Percentiles rank a stretch among this genome's conserved stretches.
phyloP scores from a whole-genome alignment of 352 stramenopile species.

The Pythium biforme region DNA sequence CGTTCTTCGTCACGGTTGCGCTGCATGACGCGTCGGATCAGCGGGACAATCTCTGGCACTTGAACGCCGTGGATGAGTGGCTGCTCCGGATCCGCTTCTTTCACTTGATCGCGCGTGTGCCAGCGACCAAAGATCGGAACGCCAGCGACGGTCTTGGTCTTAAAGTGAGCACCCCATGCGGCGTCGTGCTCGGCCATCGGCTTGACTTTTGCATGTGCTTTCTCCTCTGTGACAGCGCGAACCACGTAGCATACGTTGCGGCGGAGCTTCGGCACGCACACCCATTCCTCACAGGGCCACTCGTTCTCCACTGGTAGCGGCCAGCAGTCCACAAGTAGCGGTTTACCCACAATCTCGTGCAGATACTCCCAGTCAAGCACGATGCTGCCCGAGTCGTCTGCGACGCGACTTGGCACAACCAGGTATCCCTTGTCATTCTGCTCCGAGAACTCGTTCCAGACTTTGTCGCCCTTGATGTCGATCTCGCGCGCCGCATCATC shows the following conservation, averaged over 20 bases:
- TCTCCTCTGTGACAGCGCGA: slow-evolving; percentile 39
- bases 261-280: slow-evolving; percentile 67
- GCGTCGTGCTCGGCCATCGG: slow-evolving; percentile 40
- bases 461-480: slow-evolving; percentile 48
- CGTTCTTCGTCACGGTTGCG: slow-evolving; percentile 62
- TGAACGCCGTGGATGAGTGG: slow-evolving; percentile 70
- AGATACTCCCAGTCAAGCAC: slow-evolving; percentile 70
- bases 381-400: slow-evolving; percentile 3
- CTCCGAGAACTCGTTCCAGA: slow-evolving; percentile 83
- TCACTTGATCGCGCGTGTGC: slow-evolving; percentile 63
- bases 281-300: slow-evolving; percentile 48
- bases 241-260: slow-evolving; percentile 76
- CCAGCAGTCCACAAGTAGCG: slow-evolving; percentile 71
- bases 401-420: slow-evolving; percentile 44
- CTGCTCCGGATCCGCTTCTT: slow-evolving; percentile 54
- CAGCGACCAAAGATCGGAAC: slow-evolving; percentile 80
- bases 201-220: slow-evolving; percentile 13
- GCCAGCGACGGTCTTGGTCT: slow-evolving; percentile 63
- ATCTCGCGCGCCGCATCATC: slow-evolving; percentile 70
- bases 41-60: slow-evolving; percentile 68
- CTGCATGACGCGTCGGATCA: slow-evolving; percentile 84
- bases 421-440: slow-evolving; percentile 89
- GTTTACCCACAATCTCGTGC: slow-evolving; percentile 53
- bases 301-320: slow-evolving; percentile 36
- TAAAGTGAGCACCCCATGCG: slow-evolving; percentile 51